A percentile compares a stretch with the other conserved stretches of the same genome.
Evolutionary conservation across 2,329 filamentous ascomycete species (phyloP).

Genomic region (Leptoxyphium fumago): DNA sequence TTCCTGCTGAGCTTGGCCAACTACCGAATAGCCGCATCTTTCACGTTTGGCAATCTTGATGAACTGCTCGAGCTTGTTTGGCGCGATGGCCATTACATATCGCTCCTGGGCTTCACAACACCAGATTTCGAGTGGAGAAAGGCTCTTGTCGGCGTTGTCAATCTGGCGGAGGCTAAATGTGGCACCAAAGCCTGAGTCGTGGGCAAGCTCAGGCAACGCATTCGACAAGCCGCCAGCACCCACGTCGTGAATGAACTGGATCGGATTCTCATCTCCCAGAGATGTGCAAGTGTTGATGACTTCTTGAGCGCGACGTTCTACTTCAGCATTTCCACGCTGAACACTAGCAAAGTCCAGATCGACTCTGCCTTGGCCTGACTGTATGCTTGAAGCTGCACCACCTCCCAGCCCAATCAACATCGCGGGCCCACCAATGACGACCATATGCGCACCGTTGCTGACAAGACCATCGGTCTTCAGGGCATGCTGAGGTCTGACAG

Average conservation of each 20-base stretch:
- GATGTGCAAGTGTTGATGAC: constrained; percentile 91
- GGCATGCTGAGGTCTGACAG: constrained; percentile 78
- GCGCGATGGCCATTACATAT: constrained; percentile 81
- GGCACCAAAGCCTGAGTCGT: constrained; percentile 82
- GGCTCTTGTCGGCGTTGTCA: constrained; percentile 74
- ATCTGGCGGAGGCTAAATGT: constrained; percentile 85
- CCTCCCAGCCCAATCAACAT: constrained; percentile 97
- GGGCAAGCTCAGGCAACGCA: constrained; percentile 76
- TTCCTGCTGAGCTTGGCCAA: constrained; percentile 62
- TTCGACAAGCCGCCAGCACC: constrained; percentile 80
- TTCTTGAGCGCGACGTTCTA: constrained; percentile 90
- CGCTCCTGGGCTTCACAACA: constrained; percentile 94
- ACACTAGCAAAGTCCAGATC: constrained; percentile 96
- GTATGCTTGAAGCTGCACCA: constrained; percentile 82
- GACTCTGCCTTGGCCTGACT: constrained; percentile 74
- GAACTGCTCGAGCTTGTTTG: constrained; percentile 60
- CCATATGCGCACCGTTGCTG: constrained; percentile 71
- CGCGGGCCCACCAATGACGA: constrained; percentile 87
- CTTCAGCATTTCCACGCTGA: constrained; percentile 91
- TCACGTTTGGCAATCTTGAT: constrained; percentile 61
- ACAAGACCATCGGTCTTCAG: constrained; percentile 71
- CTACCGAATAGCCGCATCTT: constrained; percentile 81
- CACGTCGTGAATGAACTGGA: constrained; percentile 94
- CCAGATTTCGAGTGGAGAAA: constrained; percentile 96
- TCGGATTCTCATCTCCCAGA: constrained; percentile 72